Conservation (phyloP, 2,329 filamentous ascomycete species). For the Hypoxylon sp. region DNA sequence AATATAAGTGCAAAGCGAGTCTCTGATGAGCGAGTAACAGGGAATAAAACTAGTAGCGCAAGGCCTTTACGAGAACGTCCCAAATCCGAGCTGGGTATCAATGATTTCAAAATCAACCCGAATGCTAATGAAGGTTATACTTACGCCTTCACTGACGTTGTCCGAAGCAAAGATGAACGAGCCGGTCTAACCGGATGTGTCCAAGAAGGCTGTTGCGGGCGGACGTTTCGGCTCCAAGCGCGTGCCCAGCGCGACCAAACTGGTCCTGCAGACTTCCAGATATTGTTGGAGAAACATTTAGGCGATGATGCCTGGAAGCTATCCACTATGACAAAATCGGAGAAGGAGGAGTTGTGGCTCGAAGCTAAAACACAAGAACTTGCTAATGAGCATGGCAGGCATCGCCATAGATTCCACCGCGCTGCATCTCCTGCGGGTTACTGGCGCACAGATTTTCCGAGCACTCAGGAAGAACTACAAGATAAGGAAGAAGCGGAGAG, state of each 20-base stretch:
- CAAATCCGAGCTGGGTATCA: slow-evolving; percentile 69
- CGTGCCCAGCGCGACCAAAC: slow-evolving; percentile 62
- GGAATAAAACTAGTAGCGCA: slow-evolving; percentile 46
- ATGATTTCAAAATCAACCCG: slow-evolving; percentile 88
- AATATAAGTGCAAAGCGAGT: slow-evolving; percentile 29
- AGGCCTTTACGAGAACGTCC: slow-evolving; percentile 71
- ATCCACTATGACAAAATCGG: slow-evolving; percentile 69
- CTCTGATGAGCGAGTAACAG: slow-evolving; percentile 41
- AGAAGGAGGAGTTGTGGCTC: slow-evolving; percentile 77
- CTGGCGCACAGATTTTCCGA: slow-evolving; percentile 92
- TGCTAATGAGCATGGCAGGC: slow-evolving; percentile 82
- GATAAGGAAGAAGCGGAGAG: slow-evolving; percentile 76
- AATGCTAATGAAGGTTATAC: slow-evolving; percentile 77
- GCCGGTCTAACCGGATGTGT: slow-evolving; percentile 81
- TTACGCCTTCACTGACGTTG: slow-evolving; percentile 81
- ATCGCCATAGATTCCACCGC: slow-evolving; percentile 81
- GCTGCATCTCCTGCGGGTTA: slow-evolving; percentile 85
- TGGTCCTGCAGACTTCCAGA: slow-evolving; percentile 47
- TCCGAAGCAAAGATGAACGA: slow-evolving; percentile 78
- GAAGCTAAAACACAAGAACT: slow-evolving; percentile 81
- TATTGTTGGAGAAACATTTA: slow-evolving; percentile 69
- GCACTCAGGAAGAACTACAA: slow-evolving; percentile 81
- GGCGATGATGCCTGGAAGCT: slow-evolving; percentile 73
- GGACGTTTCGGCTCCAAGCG: slow-evolving; percentile 77
- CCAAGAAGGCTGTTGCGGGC: slow-evolving; percentile 82